Conservation (phyloP, 768 basidiomycete genomes). For the Calocera cornea region DNA sequence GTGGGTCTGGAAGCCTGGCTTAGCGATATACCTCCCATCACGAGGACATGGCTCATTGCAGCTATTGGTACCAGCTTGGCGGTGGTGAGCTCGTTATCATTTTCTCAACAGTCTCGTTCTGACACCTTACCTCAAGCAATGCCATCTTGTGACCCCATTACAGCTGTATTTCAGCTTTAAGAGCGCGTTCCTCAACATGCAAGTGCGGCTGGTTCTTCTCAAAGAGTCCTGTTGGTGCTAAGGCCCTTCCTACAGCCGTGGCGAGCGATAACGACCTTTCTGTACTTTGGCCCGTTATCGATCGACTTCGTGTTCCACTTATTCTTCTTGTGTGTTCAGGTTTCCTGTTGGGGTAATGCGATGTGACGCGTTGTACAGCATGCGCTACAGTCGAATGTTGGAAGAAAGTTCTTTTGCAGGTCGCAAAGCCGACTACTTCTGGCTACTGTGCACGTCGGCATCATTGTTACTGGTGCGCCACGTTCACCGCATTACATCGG, state of each 20-base stretch:
- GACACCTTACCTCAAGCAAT: slow-evolving; percentile 49
- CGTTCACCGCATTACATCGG: neutral
- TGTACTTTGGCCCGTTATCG: slow-evolving; percentile 88
- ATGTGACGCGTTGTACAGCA: slow-evolving; percentile 36
- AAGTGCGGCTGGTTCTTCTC: slow-evolving; percentile 35
- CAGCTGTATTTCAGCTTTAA: slow-evolving; percentile 90
- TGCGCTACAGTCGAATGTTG: slow-evolving; percentile 92
- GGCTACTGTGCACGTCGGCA: slow-evolving; percentile 76
- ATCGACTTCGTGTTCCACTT: slow-evolving; percentile 93
- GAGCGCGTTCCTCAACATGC: slow-evolving; percentile 64
- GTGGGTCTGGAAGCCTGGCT: slow-evolving; percentile 86
- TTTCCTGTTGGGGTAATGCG: neutral
- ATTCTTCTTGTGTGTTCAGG: slow-evolving; percentile 80
- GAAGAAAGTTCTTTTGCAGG: slow-evolving; percentile 95
- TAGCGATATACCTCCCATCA: slow-evolving; percentile 80
- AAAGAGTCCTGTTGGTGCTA: neutral
- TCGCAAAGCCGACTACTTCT: slow-evolving; percentile 84
- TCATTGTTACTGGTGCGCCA: slow-evolving; percentile 67
- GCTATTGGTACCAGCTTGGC: slow-evolving; percentile 70
- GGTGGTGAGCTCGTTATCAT: slow-evolving; percentile 49
- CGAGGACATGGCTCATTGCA: slow-evolving; percentile 69
- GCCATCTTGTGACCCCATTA: slow-evolving; percentile 73
- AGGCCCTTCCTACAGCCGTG: slow-evolving; percentile 45
- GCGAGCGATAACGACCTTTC: slow-evolving; percentile 81
- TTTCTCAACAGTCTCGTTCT: neutral